Evolutionary conservation across 1,139 yeast species (phyloP).

Genomic region (Saccharomycopsis hybrid): DNA sequence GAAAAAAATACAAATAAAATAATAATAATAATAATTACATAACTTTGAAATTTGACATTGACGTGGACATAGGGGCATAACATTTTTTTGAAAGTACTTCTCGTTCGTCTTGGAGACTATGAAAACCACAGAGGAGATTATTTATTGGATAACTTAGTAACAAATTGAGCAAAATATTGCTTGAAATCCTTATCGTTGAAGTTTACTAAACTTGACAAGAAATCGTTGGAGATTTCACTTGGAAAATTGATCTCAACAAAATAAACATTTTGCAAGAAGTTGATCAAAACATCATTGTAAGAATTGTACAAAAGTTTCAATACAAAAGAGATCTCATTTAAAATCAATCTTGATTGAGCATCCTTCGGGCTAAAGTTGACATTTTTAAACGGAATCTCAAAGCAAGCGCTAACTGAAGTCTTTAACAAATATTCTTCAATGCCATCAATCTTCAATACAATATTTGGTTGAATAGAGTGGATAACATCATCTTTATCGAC

Average conservation of each 20-base stretch:
- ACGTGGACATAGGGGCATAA: no score
- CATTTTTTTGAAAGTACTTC: no score
- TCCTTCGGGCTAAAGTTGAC: conserved; percentile 61
- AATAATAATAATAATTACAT: no score
- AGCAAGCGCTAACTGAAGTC: conserved; percentile 59
- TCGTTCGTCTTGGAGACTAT: no score
- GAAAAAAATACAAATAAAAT: no score
- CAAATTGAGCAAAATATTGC: conserved; percentile 54
- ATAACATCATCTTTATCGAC: conserved; percentile 18
- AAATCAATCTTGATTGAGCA: conserved; percentile 69
- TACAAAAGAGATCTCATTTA: conserved; percentile 67
- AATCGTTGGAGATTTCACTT: conserved; percentile 46
- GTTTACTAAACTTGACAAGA: conserved; percentile 49
- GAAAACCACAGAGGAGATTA: no score
- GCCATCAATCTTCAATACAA: conserved; percentile 56
- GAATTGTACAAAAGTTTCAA: conserved; percentile 52
- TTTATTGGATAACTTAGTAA: conserved; percentile 1
- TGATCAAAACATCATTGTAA: conserved; percentile 36
- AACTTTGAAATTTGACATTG: no score
- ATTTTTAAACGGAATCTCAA: conserved; percentile 75
- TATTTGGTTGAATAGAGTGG: conserved; percentile 27
- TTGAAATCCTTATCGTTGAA: conserved; percentile 54
- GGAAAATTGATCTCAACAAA: conserved; percentile 59
- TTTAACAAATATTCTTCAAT: conserved; percentile 64
- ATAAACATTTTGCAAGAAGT: conserved; percentile 44